Conservation (phyloP, 169 alveolate genomes). For the Plasmodium gonderi region DNA sequence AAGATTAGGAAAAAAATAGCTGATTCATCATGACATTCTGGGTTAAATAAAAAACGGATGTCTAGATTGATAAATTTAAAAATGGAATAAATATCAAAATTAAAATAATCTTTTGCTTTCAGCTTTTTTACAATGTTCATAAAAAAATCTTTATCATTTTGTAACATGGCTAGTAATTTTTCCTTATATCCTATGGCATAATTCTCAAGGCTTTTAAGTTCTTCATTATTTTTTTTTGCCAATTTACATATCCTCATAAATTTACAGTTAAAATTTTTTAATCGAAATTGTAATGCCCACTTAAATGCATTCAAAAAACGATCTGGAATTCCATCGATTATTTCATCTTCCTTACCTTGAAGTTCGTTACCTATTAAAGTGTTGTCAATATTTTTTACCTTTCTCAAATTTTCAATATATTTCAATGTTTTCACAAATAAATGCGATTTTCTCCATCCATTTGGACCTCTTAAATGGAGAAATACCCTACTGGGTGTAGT, state of each 20-base stretch:
- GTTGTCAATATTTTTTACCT: constrained; percentile 56
- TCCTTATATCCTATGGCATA: constrained; percentile 75
- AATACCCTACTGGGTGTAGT: neutral
- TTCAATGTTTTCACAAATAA: neutral
- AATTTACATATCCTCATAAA: constrained; percentile 50
- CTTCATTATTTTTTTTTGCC: constrained; percentile 65
- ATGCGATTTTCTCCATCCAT: neutral
- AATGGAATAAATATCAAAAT: constrained; percentile 70
- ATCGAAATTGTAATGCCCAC: constrained; percentile 72
- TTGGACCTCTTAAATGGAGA: neutral
- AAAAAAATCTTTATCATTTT: constrained; percentile 62
- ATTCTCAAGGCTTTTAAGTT: constrained; percentile 24
- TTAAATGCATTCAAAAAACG: constrained; percentile 58
- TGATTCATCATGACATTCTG: constrained; percentile 51
- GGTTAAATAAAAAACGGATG: constrained; percentile 46
- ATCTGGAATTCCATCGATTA: constrained; percentile 40
- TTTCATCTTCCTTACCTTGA: constrained; percentile 44
- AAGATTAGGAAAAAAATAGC: constrained; percentile 64
- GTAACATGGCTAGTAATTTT: constrained; percentile 65
- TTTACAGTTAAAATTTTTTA: constrained; percentile 71
- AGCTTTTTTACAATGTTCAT: constrained; percentile 42
- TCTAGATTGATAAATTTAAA: constrained; percentile 57
- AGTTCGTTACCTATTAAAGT: constrained; percentile 43
- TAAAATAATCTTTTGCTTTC: constrained; percentile 72
- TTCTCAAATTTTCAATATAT: constrained; percentile 32